phyloP scores from a whole-genome alignment of 108 stramenopile species.

The Skeletonema costatum region DNA sequence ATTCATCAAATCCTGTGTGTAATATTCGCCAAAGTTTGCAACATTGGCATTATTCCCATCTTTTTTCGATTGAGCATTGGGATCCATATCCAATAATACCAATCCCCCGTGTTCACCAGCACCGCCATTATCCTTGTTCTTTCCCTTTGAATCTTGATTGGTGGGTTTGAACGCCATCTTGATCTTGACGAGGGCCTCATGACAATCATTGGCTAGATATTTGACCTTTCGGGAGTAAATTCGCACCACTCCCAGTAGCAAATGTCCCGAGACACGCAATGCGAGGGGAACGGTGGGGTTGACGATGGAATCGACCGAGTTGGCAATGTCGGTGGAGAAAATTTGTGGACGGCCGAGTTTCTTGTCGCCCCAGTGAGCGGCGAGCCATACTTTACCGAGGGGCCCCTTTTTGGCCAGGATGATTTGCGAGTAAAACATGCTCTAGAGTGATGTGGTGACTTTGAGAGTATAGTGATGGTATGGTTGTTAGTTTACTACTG shows the following conservation, averaged over 20 bases:
- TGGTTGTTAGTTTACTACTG: not conserved
- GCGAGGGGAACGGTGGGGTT: conserved; percentile 96
- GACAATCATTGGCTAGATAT: conserved; percentile 96
- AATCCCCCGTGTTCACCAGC: conserved; percentile 19
- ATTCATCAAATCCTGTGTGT: conserved; percentile 44
- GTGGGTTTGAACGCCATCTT: conserved; percentile 94
- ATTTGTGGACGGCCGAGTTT: conserved; percentile 95
- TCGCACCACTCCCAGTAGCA: conserved; percentile 95
- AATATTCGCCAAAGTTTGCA: conserved; percentile 84
- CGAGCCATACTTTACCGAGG: conserved; percentile 99
- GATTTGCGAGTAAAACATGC: conserved; percentile 99
- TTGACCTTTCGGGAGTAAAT: conserved; percentile 97
- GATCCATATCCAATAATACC: conserved; percentile 46
- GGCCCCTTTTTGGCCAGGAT: conserved; percentile 99
- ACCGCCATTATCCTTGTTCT: not conserved
- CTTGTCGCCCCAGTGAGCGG: conserved; percentile 99
- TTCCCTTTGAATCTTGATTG: conserved; percentile 24
- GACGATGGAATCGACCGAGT: conserved; percentile 93
- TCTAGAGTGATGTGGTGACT: not conserved
- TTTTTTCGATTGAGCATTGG: conserved; percentile 27
- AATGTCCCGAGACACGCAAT: conserved; percentile 94
- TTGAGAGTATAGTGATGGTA: not conserved
- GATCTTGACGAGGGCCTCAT: conserved; percentile 97
- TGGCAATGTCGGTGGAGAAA: conserved; percentile 94
- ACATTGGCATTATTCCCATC: conserved; percentile 54